Evolutionary conservation across 1,284 basidiomycete species (phyloP).

Genomic region (Inonotus obliquus): DNA sequence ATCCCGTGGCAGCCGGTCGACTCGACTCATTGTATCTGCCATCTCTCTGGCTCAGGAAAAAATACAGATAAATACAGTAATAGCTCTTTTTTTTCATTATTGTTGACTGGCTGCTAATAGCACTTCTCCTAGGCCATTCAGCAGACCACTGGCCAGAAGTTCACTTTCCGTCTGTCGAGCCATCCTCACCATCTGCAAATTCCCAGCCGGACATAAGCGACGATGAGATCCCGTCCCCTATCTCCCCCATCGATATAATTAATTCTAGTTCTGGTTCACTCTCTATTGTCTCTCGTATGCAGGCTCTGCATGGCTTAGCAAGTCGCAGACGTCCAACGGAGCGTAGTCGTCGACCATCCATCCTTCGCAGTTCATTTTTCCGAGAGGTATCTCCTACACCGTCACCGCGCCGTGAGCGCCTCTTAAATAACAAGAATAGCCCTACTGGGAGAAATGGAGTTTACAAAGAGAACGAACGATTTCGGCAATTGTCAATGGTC

Average conservation of each 20-base stretch:
- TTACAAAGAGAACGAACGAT: not conserved
- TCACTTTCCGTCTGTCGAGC: not conserved
- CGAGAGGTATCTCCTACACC: conserved; percentile 12
- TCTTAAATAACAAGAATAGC: not conserved
- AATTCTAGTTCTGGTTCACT: conserved; percentile 13
- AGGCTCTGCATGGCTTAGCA: conserved; percentile 17
- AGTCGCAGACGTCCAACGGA: conserved; percentile 14
- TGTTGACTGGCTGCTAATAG: not conserved
- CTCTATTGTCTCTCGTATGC: conserved; percentile 19
- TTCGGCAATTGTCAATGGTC: conserved; percentile 2
- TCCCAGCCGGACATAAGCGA: conserved; percentile 6
- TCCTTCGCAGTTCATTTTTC: conserved; percentile 12
- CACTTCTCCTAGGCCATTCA: not conserved
- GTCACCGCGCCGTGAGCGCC: conserved; percentile 13
- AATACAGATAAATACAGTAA: not conserved
- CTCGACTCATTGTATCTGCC: conserved; percentile 16
- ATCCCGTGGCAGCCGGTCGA: conserved; percentile 17
- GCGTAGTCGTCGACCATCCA: conserved; percentile 5
- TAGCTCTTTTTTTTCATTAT: not conserved
- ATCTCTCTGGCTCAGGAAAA: conserved; percentile 14
- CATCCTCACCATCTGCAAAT: conserved; percentile 1
- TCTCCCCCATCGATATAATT: conserved; percentile 15
- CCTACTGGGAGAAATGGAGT: not conserved
- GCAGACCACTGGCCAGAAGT: conserved; percentile 15
- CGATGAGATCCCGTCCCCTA: conserved; percentile 9